phyloP scores from a whole-genome alignment of 176 grass and related monocot genomes.

The Paspalum vaginatum region DNA sequence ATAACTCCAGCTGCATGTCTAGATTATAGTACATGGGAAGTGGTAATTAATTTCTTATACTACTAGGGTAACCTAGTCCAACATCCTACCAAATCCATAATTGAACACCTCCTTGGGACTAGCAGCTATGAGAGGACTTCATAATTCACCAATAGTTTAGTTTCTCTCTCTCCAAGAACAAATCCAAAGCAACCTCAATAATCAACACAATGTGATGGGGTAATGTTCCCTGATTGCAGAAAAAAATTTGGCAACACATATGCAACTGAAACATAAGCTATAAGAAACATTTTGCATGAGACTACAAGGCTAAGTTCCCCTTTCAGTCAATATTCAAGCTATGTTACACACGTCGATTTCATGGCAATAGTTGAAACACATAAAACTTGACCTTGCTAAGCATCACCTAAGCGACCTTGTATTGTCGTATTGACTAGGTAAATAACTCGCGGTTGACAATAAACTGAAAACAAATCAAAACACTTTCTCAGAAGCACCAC shows the following conservation, averaged over 20 bases:
- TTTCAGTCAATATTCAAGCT: conserved; percentile 8
- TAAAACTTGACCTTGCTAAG: background rate
- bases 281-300: conserved; percentile 5
- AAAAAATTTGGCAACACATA: background rate
- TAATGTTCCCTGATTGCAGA: background rate
- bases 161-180: background rate
- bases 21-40: background rate
- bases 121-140: background rate
- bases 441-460: background rate
- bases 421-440: background rate
- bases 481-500: background rate
- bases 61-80: background rate
- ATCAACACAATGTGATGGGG: background rate
- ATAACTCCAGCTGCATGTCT: background rate
- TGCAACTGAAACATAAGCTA: background rate
- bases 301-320: background rate
- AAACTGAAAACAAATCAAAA: background rate
- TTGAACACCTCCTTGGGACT: background rate
- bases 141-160: conserved; percentile 5
- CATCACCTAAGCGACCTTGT: conserved; percentile 5
- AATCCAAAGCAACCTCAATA: conserved; percentile 3
- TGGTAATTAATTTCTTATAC: background rate
- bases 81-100: background rate
- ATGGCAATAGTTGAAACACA: background rate
- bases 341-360: conserved; percentile 1